These are phyloP conservation scores for Endocarpon pusillum DNA, from an alignment of 495 filamentous ascomycete genomes.

Conservation along the genomic window DNA sequence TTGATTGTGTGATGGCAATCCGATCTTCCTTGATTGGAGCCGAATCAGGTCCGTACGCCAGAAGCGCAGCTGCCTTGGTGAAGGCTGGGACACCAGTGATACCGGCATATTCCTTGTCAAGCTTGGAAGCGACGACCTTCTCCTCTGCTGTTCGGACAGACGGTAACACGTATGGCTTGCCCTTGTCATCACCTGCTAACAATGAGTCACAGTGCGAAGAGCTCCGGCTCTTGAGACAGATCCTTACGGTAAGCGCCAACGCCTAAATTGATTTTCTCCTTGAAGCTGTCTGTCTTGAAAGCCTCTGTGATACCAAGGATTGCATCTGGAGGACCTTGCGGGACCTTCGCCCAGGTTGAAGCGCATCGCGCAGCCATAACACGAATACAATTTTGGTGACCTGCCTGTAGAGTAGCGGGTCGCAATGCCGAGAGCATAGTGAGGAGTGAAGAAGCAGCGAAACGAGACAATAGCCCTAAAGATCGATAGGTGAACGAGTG, in stretches of 20 bases:
- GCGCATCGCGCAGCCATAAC: slow-evolving; percentile 43
- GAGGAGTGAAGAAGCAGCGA: slow-evolving; percentile 5
- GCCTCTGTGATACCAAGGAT: slow-evolving; percentile 97
- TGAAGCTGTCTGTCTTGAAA: slow-evolving; percentile 87
- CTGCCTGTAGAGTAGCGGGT: slow-evolving; percentile 37
- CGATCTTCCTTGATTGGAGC: slow-evolving; percentile 56
- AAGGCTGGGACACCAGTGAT: slow-evolving; percentile 92
- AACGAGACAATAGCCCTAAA: slow-evolving; percentile 5
- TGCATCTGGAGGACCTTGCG: slow-evolving; percentile 82
- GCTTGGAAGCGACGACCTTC: slow-evolving; percentile 52
- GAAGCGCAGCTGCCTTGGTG: slow-evolving; percentile 73
- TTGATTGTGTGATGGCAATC: slow-evolving; percentile 87
- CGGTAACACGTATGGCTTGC: slow-evolving; percentile 93
- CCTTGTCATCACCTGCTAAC: slow-evolving; percentile 62
- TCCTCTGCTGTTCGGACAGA: slow-evolving; percentile 82
- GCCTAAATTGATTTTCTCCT: slow-evolving; percentile 95
- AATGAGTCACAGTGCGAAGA: slow-evolving; percentile 1
- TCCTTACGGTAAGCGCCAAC: slow-evolving; percentile 37
- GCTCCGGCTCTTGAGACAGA: slow-evolving; percentile 1
- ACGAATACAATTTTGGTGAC: slow-evolving; percentile 28
- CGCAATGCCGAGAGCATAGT: slow-evolving; percentile 41
- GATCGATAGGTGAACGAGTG: too few relatives aligned
- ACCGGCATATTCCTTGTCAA: slow-evolving; percentile 96
- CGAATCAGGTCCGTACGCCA: slow-evolving; percentile 77
- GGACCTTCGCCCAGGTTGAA: slow-evolving; percentile 77